Percentiles rank a stretch among this genome's conserved stretches.
These are phyloP conservation scores for Medicago truncatula DNA, from an alignment of 306 rosid species.

Conservation along the genomic window DNA sequence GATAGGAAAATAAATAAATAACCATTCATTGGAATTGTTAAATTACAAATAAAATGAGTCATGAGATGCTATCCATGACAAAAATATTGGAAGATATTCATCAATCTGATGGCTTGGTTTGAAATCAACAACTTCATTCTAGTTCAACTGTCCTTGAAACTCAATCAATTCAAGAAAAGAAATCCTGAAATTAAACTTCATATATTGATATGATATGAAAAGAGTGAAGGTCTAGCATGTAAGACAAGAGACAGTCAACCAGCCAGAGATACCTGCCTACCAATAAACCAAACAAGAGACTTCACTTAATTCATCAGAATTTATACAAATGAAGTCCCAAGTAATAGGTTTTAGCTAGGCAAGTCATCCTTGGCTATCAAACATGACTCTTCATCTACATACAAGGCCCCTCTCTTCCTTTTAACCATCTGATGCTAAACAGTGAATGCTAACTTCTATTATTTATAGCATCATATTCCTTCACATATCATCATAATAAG, in stretches of 20 bases:
- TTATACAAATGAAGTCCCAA: background rate
- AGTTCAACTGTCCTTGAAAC: too few species aligned
- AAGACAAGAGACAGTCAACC: constrained; percentile 62
- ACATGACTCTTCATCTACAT: constrained; percentile 69
- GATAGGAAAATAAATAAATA: too few species aligned
- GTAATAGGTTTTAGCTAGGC: constrained; percentile 2
- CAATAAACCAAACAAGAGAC: constrained; percentile 37
- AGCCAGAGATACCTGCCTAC: constrained; percentile 56
- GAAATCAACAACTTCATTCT: too few species aligned
- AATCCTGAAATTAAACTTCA: background rate
- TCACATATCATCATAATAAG: background rate
- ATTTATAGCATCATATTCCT: constrained; percentile 57
- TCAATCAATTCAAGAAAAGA: too few species aligned
- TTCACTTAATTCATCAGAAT: background rate
- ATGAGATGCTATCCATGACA: too few species aligned
- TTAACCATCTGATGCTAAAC: constrained; percentile 12
- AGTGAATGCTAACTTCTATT: constrained; percentile 22
- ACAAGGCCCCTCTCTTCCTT: constrained; percentile 60
- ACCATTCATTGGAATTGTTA: too few species aligned
- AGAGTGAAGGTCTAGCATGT: constrained; percentile 66
- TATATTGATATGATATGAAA: constrained; percentile 19
- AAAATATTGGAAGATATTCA: too few species aligned
- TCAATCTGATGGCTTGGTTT: too few species aligned
- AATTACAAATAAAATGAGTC: too few species aligned
- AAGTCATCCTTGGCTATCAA: constrained; percentile 66